These are phyloP conservation scores for Zalaria obscura DNA, from an alignment of 2,329 filamentous ascomycete species.

Conservation along the genomic window DNA sequence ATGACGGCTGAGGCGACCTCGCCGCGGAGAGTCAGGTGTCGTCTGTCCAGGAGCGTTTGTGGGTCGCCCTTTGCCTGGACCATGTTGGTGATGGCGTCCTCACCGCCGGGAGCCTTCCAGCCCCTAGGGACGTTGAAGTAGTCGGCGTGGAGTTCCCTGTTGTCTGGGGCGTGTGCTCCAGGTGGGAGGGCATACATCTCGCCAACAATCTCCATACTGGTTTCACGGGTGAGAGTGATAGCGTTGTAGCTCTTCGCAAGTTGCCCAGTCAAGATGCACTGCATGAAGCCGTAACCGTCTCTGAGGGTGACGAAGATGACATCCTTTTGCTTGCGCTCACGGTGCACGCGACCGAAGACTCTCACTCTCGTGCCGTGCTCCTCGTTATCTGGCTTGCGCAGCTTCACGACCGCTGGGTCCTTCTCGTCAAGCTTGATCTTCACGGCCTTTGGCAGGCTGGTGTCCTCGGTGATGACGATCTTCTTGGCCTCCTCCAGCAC, in stretches of 20 bases:
- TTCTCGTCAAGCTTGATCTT: constrained; percentile 65
- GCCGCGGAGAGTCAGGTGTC: constrained; percentile 73
- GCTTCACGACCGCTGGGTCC: constrained; percentile 42
- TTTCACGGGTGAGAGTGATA: constrained; percentile 71
- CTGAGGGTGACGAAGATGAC: constrained; percentile 75
- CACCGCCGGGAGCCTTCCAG: constrained; percentile 66
- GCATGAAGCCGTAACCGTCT: constrained; percentile 73
- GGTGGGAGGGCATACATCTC: constrained; percentile 71
- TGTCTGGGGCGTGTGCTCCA: constrained; percentile 63
- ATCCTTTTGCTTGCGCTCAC: constrained; percentile 68
- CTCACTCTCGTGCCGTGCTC: constrained; percentile 59
- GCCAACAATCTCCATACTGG: constrained; percentile 71
- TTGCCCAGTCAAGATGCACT: constrained; percentile 69
- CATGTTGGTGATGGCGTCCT: constrained; percentile 82
- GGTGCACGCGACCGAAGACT: constrained; percentile 72
- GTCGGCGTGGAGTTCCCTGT: constrained; percentile 81
- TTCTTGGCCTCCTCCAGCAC: constrained; percentile 74
- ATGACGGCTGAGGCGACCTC: constrained; percentile 75
- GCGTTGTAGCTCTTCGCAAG: constrained; percentile 88
- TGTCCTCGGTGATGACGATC: constrained; percentile 55
- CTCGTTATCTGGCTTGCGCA: constrained; percentile 36
- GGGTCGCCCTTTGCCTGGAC: constrained; percentile 54
- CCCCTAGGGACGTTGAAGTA: constrained; percentile 55
- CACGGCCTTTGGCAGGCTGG: constrained; percentile 56
- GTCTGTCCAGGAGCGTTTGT: constrained; percentile 64